A percentile compares a stretch with the other conserved stretches of the same genome.
phyloP scores from a whole-genome alignment of 306 rosid genomes.

The Vigna trinervia region DNA sequence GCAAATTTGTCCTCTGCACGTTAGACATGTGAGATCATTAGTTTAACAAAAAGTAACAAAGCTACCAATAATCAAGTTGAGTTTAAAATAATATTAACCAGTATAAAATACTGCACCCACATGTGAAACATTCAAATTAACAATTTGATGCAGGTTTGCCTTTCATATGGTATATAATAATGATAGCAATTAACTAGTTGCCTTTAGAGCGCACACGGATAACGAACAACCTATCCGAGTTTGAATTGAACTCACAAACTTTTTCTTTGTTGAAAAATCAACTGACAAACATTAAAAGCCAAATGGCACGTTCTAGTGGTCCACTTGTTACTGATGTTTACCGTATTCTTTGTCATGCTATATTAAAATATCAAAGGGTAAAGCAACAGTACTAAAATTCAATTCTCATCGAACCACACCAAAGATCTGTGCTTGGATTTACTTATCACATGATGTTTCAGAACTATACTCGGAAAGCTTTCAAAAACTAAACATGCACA shows the following conservation, averaged over 20 bases:
- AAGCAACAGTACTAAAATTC: slow-evolving; percentile 1
- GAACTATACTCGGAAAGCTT: background rate
- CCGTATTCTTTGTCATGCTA: background rate
- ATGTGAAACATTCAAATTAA: slow-evolving; percentile 42
- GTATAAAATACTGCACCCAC: slow-evolving; percentile 29
- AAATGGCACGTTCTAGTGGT: slow-evolving; percentile 23
- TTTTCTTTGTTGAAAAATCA: slow-evolving; percentile 16
- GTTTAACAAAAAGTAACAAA: background rate
- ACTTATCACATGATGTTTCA: background rate
- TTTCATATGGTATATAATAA: too few species aligned
- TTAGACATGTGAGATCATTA: slow-evolving; percentile 14
- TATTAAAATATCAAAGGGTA: background rate
- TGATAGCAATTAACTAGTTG: background rate
- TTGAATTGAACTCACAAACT: background rate
- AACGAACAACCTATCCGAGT: slow-evolving; percentile 17
- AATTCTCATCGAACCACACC: slow-evolving; percentile 18
- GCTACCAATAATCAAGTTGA: background rate
- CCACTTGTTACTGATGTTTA: slow-evolving; percentile 23
- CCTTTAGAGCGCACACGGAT: background rate
- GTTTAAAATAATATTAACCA: background rate
- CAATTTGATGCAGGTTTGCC: background rate
- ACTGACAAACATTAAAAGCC: slow-evolving; percentile 33
- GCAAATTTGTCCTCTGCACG: slow-evolving; percentile 88
- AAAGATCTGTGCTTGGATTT: slow-evolving; percentile 5
- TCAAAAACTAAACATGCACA: background rate